Conservation (phyloP, 495 filamentous ascomycete species). For the Clohesyomyces aquaticus region DNA sequence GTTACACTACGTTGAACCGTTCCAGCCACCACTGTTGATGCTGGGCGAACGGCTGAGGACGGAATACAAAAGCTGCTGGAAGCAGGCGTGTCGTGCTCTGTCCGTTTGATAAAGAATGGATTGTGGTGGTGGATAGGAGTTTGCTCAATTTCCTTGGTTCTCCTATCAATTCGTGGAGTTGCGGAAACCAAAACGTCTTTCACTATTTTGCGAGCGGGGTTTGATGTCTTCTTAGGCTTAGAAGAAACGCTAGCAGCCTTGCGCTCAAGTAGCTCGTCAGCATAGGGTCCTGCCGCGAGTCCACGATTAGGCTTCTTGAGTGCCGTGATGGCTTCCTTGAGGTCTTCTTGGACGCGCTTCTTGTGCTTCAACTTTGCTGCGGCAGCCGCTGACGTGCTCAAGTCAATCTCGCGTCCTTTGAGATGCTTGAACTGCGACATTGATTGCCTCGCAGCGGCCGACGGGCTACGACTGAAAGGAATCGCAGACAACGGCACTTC, state of each 20-base stretch:
- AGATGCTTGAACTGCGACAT: conserved; percentile 54
- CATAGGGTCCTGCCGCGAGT: conserved; percentile 72
- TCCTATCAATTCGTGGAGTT: conserved; percentile 40
- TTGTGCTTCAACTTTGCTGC: conserved; percentile 74
- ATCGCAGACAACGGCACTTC: conserved; percentile 61
- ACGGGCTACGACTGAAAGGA: conserved; percentile 46
- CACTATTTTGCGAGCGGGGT: conserved; percentile 62
- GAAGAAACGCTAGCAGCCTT: conserved; percentile 49
- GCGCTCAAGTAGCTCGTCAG: conserved; percentile 70
- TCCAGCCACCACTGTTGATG: conserved; percentile 16
- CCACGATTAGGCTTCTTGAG: conserved; percentile 87
- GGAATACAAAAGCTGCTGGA: conserved; percentile 39
- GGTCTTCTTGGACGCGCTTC: conserved; percentile 74
- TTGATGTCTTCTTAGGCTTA: conserved; percentile 58
- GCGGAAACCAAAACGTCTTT: conserved; percentile 48
- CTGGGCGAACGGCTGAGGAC: conserved; percentile 41
- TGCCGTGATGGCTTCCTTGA: conserved; percentile 79
- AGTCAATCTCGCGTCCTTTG: conserved; percentile 70
- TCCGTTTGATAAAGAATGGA: conserved; percentile 33
- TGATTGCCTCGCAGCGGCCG: conserved; percentile 44
- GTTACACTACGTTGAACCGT: conserved; percentile 29
- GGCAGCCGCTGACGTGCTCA: conserved; percentile 60
- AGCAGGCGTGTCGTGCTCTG: conserved; percentile 13
- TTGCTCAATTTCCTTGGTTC: conserved; percentile 24
- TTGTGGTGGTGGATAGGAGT: conserved; percentile 33